These are phyloP conservation scores for Coemansia sp. DNA, from an alignment of 192 early-diverging fungal genomes.

Conservation along the genomic window DNA sequence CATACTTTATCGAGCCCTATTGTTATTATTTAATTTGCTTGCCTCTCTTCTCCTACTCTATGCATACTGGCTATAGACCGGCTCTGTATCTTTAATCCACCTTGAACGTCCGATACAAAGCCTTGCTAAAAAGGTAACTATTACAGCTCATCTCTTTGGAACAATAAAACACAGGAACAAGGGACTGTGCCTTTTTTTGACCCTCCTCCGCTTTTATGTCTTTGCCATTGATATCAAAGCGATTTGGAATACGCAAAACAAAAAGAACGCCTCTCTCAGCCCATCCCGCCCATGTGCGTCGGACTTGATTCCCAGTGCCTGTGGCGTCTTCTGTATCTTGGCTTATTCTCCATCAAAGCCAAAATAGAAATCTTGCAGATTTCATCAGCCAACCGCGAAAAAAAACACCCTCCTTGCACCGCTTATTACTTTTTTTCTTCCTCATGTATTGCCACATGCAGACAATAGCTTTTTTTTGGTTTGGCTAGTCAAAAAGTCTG, in stretches of 20 bases:
- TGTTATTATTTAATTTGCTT: slow-evolving; percentile 2
- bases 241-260: too few relatives aligned
- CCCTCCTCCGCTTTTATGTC: too few relatives aligned
- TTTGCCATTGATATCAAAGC: too few relatives aligned
- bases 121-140: not conserved
- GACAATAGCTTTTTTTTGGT: not conserved
- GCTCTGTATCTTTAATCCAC: not conserved
- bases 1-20: not conserved
- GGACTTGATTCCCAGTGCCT: not conserved
- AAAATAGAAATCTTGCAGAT: not conserved
- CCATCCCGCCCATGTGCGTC: not conserved
- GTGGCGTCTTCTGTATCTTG: not conserved
- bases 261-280: too few relatives aligned
- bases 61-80: not conserved
- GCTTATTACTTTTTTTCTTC: not conserved
- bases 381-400: not conserved
- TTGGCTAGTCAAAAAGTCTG: not conserved
- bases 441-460: not conserved
- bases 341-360: not conserved
- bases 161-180: too few relatives aligned
- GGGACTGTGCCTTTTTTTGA: too few relatives aligned
- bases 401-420: not conserved
- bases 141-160: not conserved
- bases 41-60: not conserved
- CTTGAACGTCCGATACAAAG: too few relatives aligned